Conservation (phyloP, 257 asterid species). For the Forsythia suspensa region DNA sequence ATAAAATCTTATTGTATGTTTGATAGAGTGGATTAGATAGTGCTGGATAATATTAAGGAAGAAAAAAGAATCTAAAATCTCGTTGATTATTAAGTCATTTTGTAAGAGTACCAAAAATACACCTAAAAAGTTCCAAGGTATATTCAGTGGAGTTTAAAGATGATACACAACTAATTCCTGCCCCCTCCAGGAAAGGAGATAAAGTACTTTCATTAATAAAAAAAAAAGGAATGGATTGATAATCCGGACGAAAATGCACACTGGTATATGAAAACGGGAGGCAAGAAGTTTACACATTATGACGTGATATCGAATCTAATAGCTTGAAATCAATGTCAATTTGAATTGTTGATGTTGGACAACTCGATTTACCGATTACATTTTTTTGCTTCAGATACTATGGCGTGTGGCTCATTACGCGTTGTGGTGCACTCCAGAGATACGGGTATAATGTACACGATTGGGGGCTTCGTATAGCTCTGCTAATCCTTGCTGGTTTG, state of each 20-base stretch:
- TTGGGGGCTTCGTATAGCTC: slow-evolving; percentile 57
- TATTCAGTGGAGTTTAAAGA: no score
- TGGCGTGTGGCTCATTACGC: slow-evolving; percentile 93
- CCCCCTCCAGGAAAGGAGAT: no score
- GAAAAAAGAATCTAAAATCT: background rate
- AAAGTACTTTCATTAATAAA: no score
- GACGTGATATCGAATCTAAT: background rate
- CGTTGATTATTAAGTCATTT: no score
- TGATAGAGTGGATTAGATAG: background rate
- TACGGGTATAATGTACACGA: slow-evolving; percentile 62
- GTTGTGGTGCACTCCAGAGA: slow-evolving; percentile 70
- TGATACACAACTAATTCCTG: no score
- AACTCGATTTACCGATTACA: background rate
- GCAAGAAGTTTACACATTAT: no score
- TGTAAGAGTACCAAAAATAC: no score
- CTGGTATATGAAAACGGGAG: no score
- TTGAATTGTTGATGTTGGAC: background rate
- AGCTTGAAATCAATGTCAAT: background rate
- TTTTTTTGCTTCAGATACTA: slow-evolving; percentile 53
- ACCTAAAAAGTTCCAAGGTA: no score
- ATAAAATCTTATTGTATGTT: background rate
- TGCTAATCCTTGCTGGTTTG: slow-evolving; percentile 59
- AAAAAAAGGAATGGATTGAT: no score
- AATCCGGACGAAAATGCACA: no score
- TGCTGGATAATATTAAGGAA: background rate